Evolutionary conservation across 108 stramenopile genomes (phyloP).

Genomic region (Cyclotella sp.): DNA sequence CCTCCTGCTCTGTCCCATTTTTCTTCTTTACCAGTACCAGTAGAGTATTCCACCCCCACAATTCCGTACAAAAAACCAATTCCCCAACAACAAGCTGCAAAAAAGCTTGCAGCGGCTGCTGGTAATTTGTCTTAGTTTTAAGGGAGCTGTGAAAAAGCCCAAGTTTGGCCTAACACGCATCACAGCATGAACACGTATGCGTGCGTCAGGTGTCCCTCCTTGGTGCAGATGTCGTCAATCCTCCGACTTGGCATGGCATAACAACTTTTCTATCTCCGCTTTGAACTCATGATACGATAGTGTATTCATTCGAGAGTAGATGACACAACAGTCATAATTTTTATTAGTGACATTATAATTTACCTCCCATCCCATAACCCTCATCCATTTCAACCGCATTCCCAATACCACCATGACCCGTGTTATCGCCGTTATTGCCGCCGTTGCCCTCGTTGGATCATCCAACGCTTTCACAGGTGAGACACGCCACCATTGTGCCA

Average conservation of each 20-base stretch:
- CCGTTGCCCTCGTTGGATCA: constrained; percentile 33
- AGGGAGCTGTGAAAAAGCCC: no score
- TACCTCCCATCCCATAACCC: no score
- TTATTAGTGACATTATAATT: not conserved
- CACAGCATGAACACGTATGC: not conserved
- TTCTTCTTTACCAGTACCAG: no score
- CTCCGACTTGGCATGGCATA: not conserved
- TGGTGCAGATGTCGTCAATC: not conserved
- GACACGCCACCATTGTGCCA: not conserved
- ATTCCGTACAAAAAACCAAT: no score
- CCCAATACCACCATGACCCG: constrained; percentile 30
- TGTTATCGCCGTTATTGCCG: constrained; percentile 26
- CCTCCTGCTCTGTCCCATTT: no score
- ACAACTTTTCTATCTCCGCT: not conserved
- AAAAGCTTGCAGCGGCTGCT: no score
- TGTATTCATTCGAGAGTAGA: not conserved
- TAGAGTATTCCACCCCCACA: no score
- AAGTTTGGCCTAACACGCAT: not conserved
- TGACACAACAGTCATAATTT: not conserved
- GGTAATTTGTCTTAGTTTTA: no score
- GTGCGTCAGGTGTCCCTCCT: not conserved
- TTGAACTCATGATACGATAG: not conserved
- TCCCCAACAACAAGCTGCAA: no score
- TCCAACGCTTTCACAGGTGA: constrained; percentile 53
- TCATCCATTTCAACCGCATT: not conserved